Base-by-base conservation (phyloP, 1,139 yeast genomes). In the Williopsis jadinii region DNA sequence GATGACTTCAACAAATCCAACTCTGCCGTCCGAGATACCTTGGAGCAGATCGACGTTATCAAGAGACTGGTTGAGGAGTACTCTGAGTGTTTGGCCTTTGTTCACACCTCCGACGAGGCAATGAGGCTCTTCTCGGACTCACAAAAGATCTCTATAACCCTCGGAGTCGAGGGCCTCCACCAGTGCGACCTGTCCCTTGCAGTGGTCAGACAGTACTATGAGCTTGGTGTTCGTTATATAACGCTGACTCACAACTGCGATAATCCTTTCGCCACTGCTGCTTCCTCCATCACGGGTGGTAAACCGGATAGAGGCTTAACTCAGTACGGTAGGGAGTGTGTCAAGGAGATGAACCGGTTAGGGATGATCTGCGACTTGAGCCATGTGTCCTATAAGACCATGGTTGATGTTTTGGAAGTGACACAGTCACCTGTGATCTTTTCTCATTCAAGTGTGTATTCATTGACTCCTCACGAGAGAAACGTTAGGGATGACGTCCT, bases 261-360 rank as follows among this genome's bases (percentile, higher is more conserved):
- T 50, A 74, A 74, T 44, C 77, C 77, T 1, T 74, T 71, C 55
- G 77, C 79, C 3, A 73, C 77, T 11, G 75, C 78, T 11, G 76
- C 77, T 6, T 62, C 71, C 13, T 63, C 74, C 0, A 63, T 66
- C 5, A 46, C 68, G 8, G 75, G 64, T 15, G 77, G 77, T 0
- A 59, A 63, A 32, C 62, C 61, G 2, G 77, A 73, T 50, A 58
- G 58, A 11, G 79, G 79, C 0, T 58, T 73, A 38, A 61, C 73
- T 5, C 56, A 56, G 0, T 68, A 49, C 42, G 80, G 79, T 10
- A 54, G 43, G 19, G 62, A 62, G 12, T 45, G 41, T 38, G 45
- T 48, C 42, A 48, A 45, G 33, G 79, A 73, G 50, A 72, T 73
- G 77, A 73, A 73, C 50, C 58, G 78, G 41, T 45, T 74, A 8